Base-by-base conservation (phyloP, 2,329 filamentous ascomycete species). In the Tetracladium maxilliforme region DNA sequence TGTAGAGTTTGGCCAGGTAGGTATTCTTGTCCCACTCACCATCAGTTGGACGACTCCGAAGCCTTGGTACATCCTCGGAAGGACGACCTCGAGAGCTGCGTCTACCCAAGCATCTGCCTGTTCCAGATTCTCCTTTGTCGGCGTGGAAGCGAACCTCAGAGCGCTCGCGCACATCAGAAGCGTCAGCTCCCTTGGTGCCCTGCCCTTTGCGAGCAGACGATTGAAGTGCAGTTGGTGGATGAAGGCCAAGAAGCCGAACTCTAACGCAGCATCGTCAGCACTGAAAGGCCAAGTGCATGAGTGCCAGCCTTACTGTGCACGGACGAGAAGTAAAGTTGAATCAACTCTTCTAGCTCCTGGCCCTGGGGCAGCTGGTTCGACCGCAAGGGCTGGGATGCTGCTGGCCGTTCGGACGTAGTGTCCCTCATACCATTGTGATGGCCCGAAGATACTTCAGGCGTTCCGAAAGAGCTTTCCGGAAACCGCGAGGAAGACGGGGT, bases 251-350 rank as follows among this genome's bases (percentile, higher is more conserved):
- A 21, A 32, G 3, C 30, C 30, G 25, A 29, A 32, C 11, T 29
- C 26, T 29, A 6, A 17, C 14, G 15, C 11, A 24, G 23, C 7
- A n/a, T n/a, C 13, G 15, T 9, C 12, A 7, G 11, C 9, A 14
- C n/a, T 15, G 6, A 17, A 14, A 7, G 7, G 23, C 11, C 13
- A 14, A 25, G 11, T 5, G 22, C 8, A 7, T 23, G 10, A 14
- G 21, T 15, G 11, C 9, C 14, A n/a, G n/a, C 24, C 26, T 19
- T 13, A 23, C 27, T 22, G 17, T 32, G 30, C 8, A 32, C 30
- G 16, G 30, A 26, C n/a, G 18, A 22, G 21, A 32, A 32, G 27
- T 32, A 32, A 7, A 32, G 23, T 6, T 30, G 17, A n/a, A 31
- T 18, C 16, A 29, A 16, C n/a, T 26, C 17, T 5, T 33, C 29